Percentiles rank a stretch among this genome's conserved stretches.
phyloP scores from a whole-genome alignment of 2,329 filamentous ascomycete genomes.

The Ophiocordyceps camponoti-rufipedis region DNA sequence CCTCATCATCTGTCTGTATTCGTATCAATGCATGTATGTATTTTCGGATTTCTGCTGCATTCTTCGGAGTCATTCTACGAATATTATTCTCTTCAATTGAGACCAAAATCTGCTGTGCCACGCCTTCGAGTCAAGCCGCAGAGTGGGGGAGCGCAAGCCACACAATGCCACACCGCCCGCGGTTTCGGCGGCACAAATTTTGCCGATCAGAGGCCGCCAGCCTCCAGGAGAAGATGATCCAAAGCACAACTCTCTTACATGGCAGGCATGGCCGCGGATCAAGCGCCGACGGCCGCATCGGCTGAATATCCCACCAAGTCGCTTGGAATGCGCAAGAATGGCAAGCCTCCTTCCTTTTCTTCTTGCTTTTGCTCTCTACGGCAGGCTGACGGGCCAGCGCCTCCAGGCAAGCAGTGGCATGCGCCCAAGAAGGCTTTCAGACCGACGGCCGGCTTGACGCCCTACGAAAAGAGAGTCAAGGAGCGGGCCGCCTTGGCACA shows the following conservation, averaged over 20 bases:
- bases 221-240: background rate
- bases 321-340: conserved; percentile 67
- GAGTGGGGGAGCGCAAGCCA: background rate
- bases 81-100: background rate
- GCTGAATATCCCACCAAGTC: conserved; percentile 18
- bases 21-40: too few relatives aligned
- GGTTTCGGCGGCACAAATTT: conserved; percentile 18
- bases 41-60: too few relatives aligned
- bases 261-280: conserved; percentile 7
- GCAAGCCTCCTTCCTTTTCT: conserved; percentile 12
- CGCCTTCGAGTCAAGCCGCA: background rate
- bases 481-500: conserved; percentile 51
- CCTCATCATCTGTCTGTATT: too few relatives aligned
- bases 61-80: background rate
- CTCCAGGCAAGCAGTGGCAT: conserved; percentile 91
- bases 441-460: conserved; percentile 56
- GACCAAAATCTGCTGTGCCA: background rate
- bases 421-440: conserved; percentile 68
- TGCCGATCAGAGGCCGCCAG: background rate
- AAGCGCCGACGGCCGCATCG: conserved; percentile 2
- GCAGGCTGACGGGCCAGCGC: conserved; percentile 2
- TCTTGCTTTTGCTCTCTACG: too few relatives aligned
- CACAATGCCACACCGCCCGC: background rate
- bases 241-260: background rate
- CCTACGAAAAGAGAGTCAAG: conserved; percentile 60